phyloP scores from a whole-genome alignment of 1,139 yeast species.

The Candida tetrigidarum region DNA sequence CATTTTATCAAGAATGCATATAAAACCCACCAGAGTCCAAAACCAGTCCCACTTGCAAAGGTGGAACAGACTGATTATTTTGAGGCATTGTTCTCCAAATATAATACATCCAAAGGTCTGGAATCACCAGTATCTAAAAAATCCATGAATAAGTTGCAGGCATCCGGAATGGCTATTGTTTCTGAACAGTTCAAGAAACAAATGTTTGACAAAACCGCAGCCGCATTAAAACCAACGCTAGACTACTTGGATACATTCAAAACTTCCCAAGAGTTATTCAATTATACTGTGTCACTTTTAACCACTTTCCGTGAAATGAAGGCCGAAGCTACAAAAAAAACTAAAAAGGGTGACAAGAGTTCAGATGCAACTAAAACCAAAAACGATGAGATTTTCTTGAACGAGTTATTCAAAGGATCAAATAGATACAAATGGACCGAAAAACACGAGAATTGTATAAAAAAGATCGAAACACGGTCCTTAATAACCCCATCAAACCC shows the following conservation, averaged over 20 bases:
- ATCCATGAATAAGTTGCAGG: too few species aligned
- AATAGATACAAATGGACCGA: constrained; percentile 17
- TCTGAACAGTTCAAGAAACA: constrained; percentile 16
- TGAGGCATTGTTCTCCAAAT: constrained; percentile 3
- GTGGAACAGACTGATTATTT: constrained; percentile 2
- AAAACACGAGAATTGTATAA: constrained; percentile 24
- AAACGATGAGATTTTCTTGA: constrained; percentile 6
- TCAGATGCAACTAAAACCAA: neutral
- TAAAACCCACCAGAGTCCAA: neutral
- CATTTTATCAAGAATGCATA: constrained; percentile 14
- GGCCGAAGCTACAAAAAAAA: neutral
- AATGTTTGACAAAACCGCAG: constrained; percentile 22
- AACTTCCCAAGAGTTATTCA: constrained; percentile 14
- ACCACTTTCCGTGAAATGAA: neutral
- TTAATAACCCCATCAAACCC: constrained; percentile 27
- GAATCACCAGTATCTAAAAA: too few species aligned
- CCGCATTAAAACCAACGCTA: constrained; percentile 31
- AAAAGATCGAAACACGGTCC: constrained; percentile 20
- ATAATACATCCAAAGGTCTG: neutral
- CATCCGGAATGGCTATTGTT: constrained; percentile 8
- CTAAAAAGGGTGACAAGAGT: neutral
- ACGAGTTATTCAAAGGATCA: constrained; percentile 9
- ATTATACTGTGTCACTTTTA: constrained; percentile 7
- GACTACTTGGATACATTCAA: constrained; percentile 21
- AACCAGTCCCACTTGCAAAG: neutral